phyloP scores from a whole-genome alignment of 495 filamentous ascomycete species.

The Aspergillus cavernicola region DNA sequence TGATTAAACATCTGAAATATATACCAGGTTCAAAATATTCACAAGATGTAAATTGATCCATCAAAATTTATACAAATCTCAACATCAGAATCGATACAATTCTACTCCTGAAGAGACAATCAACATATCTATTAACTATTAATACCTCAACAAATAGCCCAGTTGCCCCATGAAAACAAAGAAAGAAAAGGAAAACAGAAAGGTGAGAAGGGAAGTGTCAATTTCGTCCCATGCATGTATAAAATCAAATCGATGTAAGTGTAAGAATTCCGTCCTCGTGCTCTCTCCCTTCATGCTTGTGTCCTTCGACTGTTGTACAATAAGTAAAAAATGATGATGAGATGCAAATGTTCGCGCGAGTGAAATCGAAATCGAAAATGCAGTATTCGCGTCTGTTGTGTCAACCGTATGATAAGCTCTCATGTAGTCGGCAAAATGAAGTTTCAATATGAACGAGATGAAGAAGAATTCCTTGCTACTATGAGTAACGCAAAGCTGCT shows the following conservation, averaged over 20 bases:
- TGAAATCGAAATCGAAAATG: not conserved
- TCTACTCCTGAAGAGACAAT: too few species aligned
- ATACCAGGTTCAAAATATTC: too few species aligned
- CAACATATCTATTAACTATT: too few species aligned
- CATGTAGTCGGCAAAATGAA: not conserved
- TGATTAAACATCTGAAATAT: too few species aligned
- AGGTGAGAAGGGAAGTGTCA: not conserved
- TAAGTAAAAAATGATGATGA: not conserved
- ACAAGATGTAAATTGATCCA: too few species aligned
- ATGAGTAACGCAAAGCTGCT: too few species aligned
- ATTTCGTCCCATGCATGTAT: conserved; percentile 8
- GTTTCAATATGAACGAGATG: not conserved
- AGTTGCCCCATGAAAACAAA: not conserved
- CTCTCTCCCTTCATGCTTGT: not conserved
- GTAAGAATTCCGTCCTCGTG: not conserved
- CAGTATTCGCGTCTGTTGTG: not conserved
- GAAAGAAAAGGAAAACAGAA: not conserved
- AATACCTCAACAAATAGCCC: too few species aligned
- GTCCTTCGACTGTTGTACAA: conserved; percentile 6
- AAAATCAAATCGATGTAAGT: not conserved
- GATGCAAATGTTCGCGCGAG: not conserved
- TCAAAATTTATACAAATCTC: too few species aligned
- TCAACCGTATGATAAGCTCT: not conserved
- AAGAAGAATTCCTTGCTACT: too few species aligned
- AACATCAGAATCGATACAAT: too few species aligned